Evolutionary conservation across 495 filamentous ascomycete genomes (phyloP), one percentile per base, ranked within the genome.

Genomic region (Daldinia bambusicola): DNA sequence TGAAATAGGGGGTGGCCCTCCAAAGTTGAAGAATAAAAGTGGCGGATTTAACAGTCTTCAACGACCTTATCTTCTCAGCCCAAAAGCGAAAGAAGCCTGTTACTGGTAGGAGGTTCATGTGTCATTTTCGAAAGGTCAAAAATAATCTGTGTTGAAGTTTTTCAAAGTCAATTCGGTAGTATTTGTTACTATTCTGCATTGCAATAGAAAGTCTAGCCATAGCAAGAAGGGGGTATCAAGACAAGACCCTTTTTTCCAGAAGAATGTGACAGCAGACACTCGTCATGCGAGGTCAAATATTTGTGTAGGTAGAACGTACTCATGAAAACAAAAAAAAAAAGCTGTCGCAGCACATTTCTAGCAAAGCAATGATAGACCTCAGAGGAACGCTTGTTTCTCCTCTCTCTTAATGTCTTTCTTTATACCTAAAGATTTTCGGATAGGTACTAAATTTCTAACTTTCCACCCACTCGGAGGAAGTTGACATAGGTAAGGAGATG

Each of bases 171-270:
- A 48, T 22, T 48, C 10, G 43, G 20, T 48, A 18, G 18, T 48
- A 48, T 53, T 20, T 12, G 14, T 16, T 26, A 32, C 31, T 53
- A 32, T 53, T 30, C n/a, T 53, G 51, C 31, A 53, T 53, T 31
- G 51, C 22, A 53, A 30, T 53, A 53, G 51, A 53, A 53, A 53
- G 6, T 53, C 30, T 31, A 53, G 26, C 31, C 22, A 30, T 14
- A 53, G 51, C 51, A 30, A 48, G 43, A 48, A 48, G 43, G 43
- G 43, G 43, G 43, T 48, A 48, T 48, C 43, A 48, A 48, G 43
- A 13, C 43, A 48, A 22, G 43, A 48, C 18, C 43, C 43, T 22
- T 22, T 48, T 48, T 22, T 13, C 43, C 43, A 48, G 43, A 48
- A 48, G 16, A 48, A 48, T 18, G 43, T 1, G 43, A 48, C 43